Base-by-base conservation (phyloP, 257 asterid species). In the Petunia secreta region DNA sequence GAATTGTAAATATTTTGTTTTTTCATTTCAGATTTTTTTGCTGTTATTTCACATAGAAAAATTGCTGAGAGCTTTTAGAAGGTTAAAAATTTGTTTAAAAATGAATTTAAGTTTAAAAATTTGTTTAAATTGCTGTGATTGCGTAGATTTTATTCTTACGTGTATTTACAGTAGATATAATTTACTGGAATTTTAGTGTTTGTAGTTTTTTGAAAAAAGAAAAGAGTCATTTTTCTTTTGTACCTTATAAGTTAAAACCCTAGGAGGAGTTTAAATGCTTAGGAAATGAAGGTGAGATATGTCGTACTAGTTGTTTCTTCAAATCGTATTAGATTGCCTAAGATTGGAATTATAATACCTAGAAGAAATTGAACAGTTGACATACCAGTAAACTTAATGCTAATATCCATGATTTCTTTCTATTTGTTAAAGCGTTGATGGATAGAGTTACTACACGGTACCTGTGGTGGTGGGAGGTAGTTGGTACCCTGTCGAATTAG, bases 61-160 rank as follows among this genome's bases (percentile, higher is more conserved):
- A 58, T 58, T 58, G 9, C 38, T 59, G 37, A 4, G 36, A 73
- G 77, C 25, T 13, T 67, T 73, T 46, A 34, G 78, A 54, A 73
- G 78, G 77, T 48, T 73, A 41, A 59, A 2, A 48, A 71, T 71
- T 71, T 71, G 43, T 39, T 71, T 71, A 34, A 71, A 25, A 25
- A 0, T 25, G 25, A 25, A 25, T 25, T 25, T 25, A 25, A 25
- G 25, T 0, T 25, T 25, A 25, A 3, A 2, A 48, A 71, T 71
- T 71, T 71, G 43, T 39, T 71, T 71, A 34, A 71, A 25, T 71
- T 71, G 13, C 25, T 48, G 41, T 62, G 41, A 34, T 36, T 62
- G 14, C 15, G 8, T 62, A 62, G n/a, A 7, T 62, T 62, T 57
- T 48, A 34, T 36, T 43, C 16, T 59, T 48, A 71, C 44, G 10